phyloP scores from a whole-genome alignment of 257 asterid genomes.

The Verbena officinalis region DNA sequence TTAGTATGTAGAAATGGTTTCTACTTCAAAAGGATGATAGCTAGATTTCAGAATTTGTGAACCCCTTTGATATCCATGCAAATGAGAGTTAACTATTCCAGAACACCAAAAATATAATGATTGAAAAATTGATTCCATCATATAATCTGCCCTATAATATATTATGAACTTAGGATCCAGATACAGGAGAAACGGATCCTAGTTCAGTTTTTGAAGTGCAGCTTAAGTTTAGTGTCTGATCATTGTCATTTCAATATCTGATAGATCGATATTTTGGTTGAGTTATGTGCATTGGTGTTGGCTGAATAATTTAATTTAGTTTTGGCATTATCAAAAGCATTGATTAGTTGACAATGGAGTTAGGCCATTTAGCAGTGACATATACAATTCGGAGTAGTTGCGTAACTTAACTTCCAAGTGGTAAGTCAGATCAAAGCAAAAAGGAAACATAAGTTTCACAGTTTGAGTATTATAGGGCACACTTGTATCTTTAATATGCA shows the following conservation, averaged over 20 bases:
- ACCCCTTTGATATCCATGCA: conserved; percentile 3
- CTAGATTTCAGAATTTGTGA: background rate
- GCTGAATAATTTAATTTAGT: background rate
- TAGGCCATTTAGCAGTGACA: background rate
- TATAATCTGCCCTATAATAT: background rate
- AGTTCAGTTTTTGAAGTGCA: background rate
- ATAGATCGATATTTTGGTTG: conserved; percentile 1
- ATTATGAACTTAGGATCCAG: conserved; percentile 1
- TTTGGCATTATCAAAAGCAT: background rate
- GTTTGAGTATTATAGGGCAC: conserved; percentile 12
- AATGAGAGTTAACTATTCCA: conserved; percentile 9
- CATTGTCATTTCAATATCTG: conserved; percentile 1
- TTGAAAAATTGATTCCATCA: background rate
- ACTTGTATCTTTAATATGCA: background rate
- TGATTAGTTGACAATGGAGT: background rate
- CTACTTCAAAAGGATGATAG: background rate
- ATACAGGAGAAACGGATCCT: background rate
- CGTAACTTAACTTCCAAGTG: background rate
- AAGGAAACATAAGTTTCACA: conserved; percentile 1
- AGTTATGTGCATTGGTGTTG: conserved; percentile 4
- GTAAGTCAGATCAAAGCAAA: conserved; percentile 8
- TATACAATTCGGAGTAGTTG: background rate
- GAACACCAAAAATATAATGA: background rate
- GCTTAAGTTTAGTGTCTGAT: background rate
- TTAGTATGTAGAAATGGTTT: background rate